These are phyloP conservation scores for Colletotrichum sp. DNA, from an alignment of 2,329 filamentous ascomycete species.

Conservation along the genomic window DNA sequence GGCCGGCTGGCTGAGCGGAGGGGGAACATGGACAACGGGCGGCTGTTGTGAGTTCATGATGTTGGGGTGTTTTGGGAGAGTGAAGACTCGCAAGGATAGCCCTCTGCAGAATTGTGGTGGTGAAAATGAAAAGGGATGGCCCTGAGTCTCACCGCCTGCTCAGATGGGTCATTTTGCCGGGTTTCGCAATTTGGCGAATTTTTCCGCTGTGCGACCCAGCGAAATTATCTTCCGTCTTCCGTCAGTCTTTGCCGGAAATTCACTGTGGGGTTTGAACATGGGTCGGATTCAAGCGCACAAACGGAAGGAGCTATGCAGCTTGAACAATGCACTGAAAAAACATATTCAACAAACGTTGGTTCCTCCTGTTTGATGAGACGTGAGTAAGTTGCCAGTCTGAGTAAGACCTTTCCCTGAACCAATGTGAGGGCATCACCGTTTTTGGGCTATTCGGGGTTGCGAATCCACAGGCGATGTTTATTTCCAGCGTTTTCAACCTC, in stretches of 20 bases:
- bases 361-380: no score
- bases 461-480: not conserved
- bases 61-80: not conserved
- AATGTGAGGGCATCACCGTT: not conserved
- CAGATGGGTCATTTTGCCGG: fast-evolving
- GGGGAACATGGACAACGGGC: not conserved
- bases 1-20: not conserved
- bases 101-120: not conserved
- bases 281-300: not conserved
- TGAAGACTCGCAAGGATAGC: not conserved
- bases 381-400: fast-evolving
- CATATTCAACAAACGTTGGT: no score
- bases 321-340: no score
- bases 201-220: not conserved
- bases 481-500: not conserved
- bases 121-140: not conserved
- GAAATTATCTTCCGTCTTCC: not conserved
- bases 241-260: not conserved
- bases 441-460: not conserved
- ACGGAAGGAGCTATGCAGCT: not conserved
- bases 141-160: not conserved
- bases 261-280: not conserved
- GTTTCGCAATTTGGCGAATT: not conserved
- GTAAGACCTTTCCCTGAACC: fast-evolving
- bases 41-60: not conserved